A percentile compares a stretch with the other conserved stretches of the same genome.
Evolutionary conservation across 768 basidiomycete species (phyloP).

Genomic region (Kwoniella newhampshirensis): DNA sequence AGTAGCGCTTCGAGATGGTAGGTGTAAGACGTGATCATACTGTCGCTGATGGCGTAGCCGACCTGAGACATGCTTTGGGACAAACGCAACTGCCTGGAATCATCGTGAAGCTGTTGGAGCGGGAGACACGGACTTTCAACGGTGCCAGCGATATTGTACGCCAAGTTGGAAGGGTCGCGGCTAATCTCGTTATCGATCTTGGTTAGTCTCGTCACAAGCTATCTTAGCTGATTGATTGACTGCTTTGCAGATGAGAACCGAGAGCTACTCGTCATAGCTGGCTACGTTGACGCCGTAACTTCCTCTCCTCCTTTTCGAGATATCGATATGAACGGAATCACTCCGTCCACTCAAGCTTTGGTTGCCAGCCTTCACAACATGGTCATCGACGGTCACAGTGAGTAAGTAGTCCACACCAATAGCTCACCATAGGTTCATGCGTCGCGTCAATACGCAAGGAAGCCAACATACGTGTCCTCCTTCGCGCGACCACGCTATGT

Average conservation of each 20-base stretch:
- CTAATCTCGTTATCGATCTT: constrained; percentile 16
- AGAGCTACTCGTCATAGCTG: not conserved
- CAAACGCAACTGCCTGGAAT: constrained; percentile 3
- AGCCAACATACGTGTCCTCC: too few species aligned
- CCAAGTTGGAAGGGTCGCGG: constrained; percentile 19
- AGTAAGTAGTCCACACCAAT: not conserved
- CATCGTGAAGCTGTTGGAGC: constrained; percentile 2
- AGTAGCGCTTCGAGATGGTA: constrained; percentile 14
- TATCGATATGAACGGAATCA: not conserved
- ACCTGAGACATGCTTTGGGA: not conserved
- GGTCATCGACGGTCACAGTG: constrained; percentile 11
- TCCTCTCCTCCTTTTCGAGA: not conserved
- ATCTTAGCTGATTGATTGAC: not conserved
- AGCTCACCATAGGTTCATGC: too few species aligned
- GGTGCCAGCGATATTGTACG: not conserved
- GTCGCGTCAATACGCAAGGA: too few species aligned
- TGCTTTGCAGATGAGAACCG: constrained; percentile 14
- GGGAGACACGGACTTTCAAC: not conserved
- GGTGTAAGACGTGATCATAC: not conserved
- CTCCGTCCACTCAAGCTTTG: constrained; percentile 2
- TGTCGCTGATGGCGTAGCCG: not conserved
- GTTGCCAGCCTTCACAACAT: constrained; percentile 22
- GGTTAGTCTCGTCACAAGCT: constrained; percentile 6
- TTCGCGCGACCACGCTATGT: too few species aligned
- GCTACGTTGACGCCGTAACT: constrained; percentile 11